Conservation (phyloP, 2,329 filamentous ascomycete species). For the Chaetomium sp. region DNA sequence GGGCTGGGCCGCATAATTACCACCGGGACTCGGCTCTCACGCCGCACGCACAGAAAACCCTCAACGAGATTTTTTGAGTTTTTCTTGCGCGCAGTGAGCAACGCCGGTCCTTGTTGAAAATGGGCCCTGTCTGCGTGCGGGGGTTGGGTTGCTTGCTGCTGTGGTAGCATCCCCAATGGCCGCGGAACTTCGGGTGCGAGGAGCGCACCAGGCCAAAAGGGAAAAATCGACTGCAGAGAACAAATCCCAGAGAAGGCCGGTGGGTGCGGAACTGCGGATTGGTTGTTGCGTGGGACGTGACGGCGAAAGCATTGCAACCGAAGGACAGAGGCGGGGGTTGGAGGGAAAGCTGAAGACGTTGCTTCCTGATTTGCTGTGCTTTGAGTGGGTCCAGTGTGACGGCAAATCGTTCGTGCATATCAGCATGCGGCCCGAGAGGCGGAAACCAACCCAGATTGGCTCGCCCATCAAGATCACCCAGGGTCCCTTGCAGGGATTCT, state of each 20-base stretch:
- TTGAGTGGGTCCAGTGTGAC: slow-evolving; percentile 34
- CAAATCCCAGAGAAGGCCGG: too few species aligned
- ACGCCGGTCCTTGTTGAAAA: too few species aligned
- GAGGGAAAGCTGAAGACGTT: slow-evolving; percentile 14
- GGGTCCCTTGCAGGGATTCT: slow-evolving; percentile 23
- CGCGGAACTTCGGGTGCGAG: slow-evolving; percentile 12
- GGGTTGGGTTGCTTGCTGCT: slow-evolving; percentile 5
- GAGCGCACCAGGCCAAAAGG: background rate
- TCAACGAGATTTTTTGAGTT: too few species aligned
- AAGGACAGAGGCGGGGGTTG: slow-evolving; percentile 1
- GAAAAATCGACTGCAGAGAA: too few species aligned
- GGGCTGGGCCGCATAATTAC: too few species aligned
- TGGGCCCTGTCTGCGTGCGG: background rate
- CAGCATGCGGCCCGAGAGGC: slow-evolving; percentile 39
- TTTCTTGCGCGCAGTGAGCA: too few species aligned
- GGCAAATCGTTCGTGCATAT: slow-evolving; percentile 39
- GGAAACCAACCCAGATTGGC: slow-evolving; percentile 37
- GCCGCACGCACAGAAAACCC: too few species aligned
- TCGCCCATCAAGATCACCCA: slow-evolving; percentile 28
- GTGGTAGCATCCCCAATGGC: slow-evolving; percentile 13
- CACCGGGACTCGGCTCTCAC: too few species aligned
- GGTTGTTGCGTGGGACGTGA: background rate
- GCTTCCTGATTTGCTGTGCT: slow-evolving; percentile 31
- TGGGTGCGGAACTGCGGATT: background rate
- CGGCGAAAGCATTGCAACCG: too few species aligned